Conservation (phyloP, 768 basidiomycete species). For the Arthromyces matolae region DNA sequence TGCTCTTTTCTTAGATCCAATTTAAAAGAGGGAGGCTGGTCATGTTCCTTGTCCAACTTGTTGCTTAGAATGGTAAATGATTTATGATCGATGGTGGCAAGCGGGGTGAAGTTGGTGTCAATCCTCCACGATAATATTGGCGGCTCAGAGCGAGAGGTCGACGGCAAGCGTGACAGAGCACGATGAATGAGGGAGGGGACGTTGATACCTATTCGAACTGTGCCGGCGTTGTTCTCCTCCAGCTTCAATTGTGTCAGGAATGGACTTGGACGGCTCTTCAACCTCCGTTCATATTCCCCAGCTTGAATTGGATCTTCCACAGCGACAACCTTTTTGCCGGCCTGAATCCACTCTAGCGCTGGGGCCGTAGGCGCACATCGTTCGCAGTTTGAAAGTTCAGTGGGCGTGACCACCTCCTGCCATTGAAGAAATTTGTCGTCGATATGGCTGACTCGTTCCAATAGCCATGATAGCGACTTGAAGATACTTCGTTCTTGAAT, state of each 20-base stretch:
- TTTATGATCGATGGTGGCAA: constrained; percentile 52
- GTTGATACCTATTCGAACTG: constrained; percentile 84
- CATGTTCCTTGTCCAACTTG: constrained; percentile 61
- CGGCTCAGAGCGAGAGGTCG: constrained; percentile 43
- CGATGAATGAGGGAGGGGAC: constrained; percentile 84
- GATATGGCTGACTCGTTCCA: constrained; percentile 78
- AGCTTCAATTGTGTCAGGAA: constrained; percentile 83
- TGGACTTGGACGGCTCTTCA: constrained; percentile 82
- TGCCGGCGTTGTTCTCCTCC: constrained; percentile 57
- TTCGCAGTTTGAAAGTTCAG: constrained; percentile 55
- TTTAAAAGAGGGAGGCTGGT: constrained; percentile 78
- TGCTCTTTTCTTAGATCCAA: constrained; percentile 78
- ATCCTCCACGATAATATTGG: constrained; percentile 73
- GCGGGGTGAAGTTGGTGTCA: constrained; percentile 70
- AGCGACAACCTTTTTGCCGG: constrained; percentile 58
- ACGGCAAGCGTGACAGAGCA: constrained; percentile 75
- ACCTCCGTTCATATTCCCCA: constrained; percentile 81
- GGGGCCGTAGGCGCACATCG: constrained; percentile 83
- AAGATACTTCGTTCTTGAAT: constrained; percentile 82
- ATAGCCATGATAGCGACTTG: constrained; percentile 79
- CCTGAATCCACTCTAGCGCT: constrained; percentile 67
- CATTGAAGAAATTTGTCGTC: constrained; percentile 63
- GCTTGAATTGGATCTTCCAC: constrained; percentile 85
- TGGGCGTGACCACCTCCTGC: constrained; percentile 51
- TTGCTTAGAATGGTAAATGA: constrained; percentile 77